Percentiles rank a stretch among this genome's conserved stretches.
Evolutionary conservation across 1,139 yeast species (phyloP).

Genomic region (Debaryomyces fabryi): DNA sequence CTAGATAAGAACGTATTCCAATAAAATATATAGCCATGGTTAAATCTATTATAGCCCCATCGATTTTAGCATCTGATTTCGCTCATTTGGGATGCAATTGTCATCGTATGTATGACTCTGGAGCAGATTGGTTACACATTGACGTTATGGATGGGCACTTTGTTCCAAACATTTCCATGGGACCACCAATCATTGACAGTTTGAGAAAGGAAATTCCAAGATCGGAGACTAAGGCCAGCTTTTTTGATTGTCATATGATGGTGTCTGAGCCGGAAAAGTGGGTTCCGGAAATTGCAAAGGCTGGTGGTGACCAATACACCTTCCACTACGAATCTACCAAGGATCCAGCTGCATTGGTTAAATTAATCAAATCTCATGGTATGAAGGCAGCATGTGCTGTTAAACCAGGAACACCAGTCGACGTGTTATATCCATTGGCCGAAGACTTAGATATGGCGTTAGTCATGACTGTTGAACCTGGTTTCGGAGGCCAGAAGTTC

Average conservation of each 20-base stretch:
- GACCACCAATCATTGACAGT: slow-evolving; percentile 84
- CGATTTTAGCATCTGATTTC: slow-evolving; percentile 92
- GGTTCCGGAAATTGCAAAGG: slow-evolving; percentile 90
- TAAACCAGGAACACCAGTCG: slow-evolving; percentile 92
- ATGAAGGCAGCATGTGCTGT: slow-evolving; percentile 94
- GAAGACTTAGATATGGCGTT: slow-evolving; percentile 87
- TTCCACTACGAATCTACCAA: slow-evolving; percentile 94
- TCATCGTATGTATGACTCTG: slow-evolving; percentile 70
- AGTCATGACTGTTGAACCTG: slow-evolving; percentile 98
- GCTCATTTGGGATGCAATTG: slow-evolving; percentile 88
- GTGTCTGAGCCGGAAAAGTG: slow-evolving; percentile 92
- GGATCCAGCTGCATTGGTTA: slow-evolving; percentile 74
- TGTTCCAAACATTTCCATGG: slow-evolving; percentile 94
- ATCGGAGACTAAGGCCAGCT: slow-evolving; percentile 51
- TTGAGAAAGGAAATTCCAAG: slow-evolving; percentile 77
- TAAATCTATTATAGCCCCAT: slow-evolving; percentile 89
- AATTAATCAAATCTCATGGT: slow-evolving; percentile 75
- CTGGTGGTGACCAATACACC: slow-evolving; percentile 96
- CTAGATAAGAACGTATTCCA: neutral
- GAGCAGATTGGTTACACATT: slow-evolving; percentile 95
- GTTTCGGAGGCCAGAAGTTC: slow-evolving; percentile 97
- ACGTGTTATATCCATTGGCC: slow-evolving; percentile 75
- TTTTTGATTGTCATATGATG: slow-evolving; percentile 99
- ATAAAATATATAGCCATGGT: slow-evolving; percentile 51
- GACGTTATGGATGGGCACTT: slow-evolving; percentile 99